These are phyloP conservation scores for Globisporangium okanoganense DNA, from an alignment of 352 stramenopile genomes.

Conservation along the genomic window DNA sequence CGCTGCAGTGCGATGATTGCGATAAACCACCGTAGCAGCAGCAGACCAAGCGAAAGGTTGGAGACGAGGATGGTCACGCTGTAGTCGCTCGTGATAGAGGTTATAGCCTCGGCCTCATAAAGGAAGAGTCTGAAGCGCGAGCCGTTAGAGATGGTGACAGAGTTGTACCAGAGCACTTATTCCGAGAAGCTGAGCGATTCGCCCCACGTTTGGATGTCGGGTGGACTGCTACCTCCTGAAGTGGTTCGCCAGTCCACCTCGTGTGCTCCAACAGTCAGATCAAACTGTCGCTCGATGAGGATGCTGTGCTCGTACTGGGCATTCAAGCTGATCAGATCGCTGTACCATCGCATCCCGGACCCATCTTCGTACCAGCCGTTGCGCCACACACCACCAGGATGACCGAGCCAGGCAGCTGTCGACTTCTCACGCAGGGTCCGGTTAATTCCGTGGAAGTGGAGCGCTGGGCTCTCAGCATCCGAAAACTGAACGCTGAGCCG, in stretches of 20 bases:
- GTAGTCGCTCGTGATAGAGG: background rate
- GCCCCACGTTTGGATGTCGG: background rate
- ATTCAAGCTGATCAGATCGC: background rate
- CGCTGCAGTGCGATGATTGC: background rate
- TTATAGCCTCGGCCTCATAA: background rate
- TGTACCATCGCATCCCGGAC: background rate
- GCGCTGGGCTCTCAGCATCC: background rate
- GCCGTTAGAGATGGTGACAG: background rate
- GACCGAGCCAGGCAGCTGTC: slow-evolving; percentile 18
- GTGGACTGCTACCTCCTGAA: background rate
- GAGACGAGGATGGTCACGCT: background rate
- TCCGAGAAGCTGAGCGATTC: background rate
- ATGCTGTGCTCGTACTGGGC: background rate
- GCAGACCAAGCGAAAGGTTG: background rate
- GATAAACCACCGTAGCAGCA: background rate
- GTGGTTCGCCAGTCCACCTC: background rate
- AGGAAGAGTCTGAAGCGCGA: background rate
- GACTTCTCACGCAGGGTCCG: slow-evolving; percentile 14
- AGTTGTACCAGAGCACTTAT: background rate
- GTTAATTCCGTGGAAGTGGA: slow-evolving; percentile 1
- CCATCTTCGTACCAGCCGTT: slow-evolving; percentile 35
- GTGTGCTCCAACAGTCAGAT: slow-evolving; percentile 4
- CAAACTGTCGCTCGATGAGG: slow-evolving; percentile 17
- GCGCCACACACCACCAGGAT: slow-evolving; percentile 21
- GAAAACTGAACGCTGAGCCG: slow-evolving; percentile 8